Evolutionary conservation across 2,329 filamentous ascomycete species (phyloP), one percentile per base, ranked within the genome.

Genomic region (Colletotrichum gigasporum): DNA sequence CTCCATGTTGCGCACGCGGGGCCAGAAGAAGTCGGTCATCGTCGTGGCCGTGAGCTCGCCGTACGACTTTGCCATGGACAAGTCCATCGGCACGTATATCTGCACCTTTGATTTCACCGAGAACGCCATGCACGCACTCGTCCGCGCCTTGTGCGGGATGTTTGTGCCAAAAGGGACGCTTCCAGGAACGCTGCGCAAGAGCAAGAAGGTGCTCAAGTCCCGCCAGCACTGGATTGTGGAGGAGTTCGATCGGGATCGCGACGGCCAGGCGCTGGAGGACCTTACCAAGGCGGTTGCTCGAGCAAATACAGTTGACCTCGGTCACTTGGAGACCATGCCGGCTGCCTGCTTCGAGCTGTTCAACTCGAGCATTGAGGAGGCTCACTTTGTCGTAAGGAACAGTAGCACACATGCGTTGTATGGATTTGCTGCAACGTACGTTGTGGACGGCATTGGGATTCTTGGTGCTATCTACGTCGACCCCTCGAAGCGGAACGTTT

Each of bases 51-150:
- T 97, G 69, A 97, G 94, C 77, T 97, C 94, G 1, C 95, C 95
- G 0, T 98, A 97, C 76, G 95, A 98, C 75, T 98, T 98, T 75
- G 94, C 93, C 44, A 94, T 95, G 86, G 95, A 98, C 72, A 91
- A 91, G 68, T 89, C 89, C 1, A 95, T 98, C 39, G 92, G 92
- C 5, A 97, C 94, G 1, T 97, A 97, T 71, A 86, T 98, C 39
- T 97, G 95, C 80, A 97, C 94, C 0, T 97, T 96, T 75, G 94
- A 97, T 78, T 97, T 97, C 72, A 97, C 95, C 0, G 95, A 97
- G 71, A 95, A 92, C 7, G 94, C 95, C 16, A 87, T 97, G 80
- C 90, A 91, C 65, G 92, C 94, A 1, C 81, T 97, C 4, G 93
- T 96, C 16, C 90, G 93, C 63, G 91, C 93, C 0, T 80, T 97